phyloP scores from a whole-genome alignment of 495 filamentous ascomycete genomes.

The Friedmanniomyces simplex region DNA sequence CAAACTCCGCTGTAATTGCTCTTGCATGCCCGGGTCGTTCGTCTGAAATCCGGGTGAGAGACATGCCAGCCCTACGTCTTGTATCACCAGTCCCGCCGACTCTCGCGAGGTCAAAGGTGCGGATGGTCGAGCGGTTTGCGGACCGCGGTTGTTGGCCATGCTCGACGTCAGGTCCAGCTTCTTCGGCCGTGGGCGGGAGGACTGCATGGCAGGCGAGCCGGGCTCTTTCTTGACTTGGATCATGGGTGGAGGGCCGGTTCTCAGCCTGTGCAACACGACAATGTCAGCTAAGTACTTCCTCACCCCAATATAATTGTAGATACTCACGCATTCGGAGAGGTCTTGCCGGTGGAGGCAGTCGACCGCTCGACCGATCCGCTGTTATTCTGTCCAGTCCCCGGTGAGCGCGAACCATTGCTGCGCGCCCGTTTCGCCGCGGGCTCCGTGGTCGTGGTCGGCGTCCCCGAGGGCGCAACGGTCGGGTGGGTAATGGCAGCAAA shows the following conservation, averaged over 20 bases:
- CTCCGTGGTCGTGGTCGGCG: conserved; percentile 12
- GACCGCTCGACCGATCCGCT: neutral
- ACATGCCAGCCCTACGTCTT: conserved; percentile 88
- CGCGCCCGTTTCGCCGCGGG: conserved; percentile 17
- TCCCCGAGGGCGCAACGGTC: neutral
- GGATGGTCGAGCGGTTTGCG: conserved; percentile 51
- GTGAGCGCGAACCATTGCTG: conserved; percentile 15
- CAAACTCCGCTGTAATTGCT: conserved; percentile 87
- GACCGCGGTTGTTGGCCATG: conserved; percentile 36
- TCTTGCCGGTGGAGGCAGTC: conserved; percentile 3
- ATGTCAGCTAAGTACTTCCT: neutral
- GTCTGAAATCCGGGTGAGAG: conserved; percentile 92
- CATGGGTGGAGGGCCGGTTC: conserved; percentile 47
- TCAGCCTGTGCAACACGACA: conserved; percentile 21
- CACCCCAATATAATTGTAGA: neutral
- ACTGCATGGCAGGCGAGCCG: conserved; percentile 64
- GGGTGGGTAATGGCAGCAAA: conserved; percentile 4
- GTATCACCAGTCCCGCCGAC: conserved; percentile 60
- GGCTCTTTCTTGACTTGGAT: conserved; percentile 96
- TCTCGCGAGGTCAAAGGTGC: conserved; percentile 74
- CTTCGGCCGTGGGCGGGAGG: conserved; percentile 71
- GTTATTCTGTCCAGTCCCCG: neutral
- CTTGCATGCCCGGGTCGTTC: conserved; percentile 89
- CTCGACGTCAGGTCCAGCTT: conserved; percentile 71
- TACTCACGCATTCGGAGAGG: conserved; percentile 14